These are phyloP conservation scores for Potentilla sterilis DNA, from an alignment of 306 rosid species.

Conservation along the genomic window DNA sequence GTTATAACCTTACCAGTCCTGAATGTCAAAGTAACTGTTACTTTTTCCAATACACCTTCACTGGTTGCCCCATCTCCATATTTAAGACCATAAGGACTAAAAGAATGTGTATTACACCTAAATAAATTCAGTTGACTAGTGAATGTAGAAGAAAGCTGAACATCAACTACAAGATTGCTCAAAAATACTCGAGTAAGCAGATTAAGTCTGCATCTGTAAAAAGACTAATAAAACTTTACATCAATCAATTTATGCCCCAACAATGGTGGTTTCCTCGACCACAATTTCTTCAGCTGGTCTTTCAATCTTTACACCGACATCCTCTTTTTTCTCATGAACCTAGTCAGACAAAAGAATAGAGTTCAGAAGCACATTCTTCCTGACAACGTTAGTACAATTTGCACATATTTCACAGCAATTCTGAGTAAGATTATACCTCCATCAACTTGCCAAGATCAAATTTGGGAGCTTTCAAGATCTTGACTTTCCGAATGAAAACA, in stretches of 20 bases:
- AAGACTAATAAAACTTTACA: neutral
- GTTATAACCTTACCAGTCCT: conserved; percentile 18
- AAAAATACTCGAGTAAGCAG: neutral
- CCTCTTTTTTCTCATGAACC: conserved; percentile 85
- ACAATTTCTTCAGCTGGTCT: conserved; percentile 68
- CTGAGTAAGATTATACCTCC: conserved; percentile 52
- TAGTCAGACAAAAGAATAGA: conserved; percentile 16
- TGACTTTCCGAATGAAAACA: conserved; percentile 82
- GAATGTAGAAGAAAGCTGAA: neutral
- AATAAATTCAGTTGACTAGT: neutral
- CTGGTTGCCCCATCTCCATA: conserved; percentile 35
- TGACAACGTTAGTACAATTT: neutral
- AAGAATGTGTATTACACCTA: neutral
- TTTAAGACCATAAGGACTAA: neutral
- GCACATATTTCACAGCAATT: neutral
- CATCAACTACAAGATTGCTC: neutral
- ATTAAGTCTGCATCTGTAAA: neutral
- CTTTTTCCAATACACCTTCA: conserved; percentile 43
- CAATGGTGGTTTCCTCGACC: conserved; percentile 48
- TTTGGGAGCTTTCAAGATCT: conserved; percentile 90
- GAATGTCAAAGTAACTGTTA: conserved; percentile 30
- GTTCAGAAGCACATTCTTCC: neutral
- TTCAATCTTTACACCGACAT: conserved; percentile 75
- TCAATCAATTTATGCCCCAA: conserved; percentile 55
- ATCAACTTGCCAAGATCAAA: conserved; percentile 89